Percentiles rank a stretch among this genome's conserved stretches.
These are phyloP conservation scores for Suillus cothurnatus DNA, from an alignment of 768 basidiomycete species.

Conservation along the genomic window DNA sequence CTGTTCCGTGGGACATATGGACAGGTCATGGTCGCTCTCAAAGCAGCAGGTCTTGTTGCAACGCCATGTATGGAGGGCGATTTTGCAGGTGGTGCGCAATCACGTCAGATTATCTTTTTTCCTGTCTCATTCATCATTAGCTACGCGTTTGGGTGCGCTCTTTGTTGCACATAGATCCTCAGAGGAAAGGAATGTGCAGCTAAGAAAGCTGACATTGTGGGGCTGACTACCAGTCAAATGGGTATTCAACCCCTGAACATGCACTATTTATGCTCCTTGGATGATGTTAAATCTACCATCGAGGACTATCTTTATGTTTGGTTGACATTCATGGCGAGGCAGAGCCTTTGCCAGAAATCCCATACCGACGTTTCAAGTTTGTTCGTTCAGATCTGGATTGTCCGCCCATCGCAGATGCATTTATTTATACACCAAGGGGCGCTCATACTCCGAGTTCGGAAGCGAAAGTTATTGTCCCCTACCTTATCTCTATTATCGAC, in stretches of 20 bases:
- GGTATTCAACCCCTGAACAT: background rate
- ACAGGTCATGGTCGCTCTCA: slow-evolving; percentile 42
- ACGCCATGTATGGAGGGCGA: slow-evolving; percentile 32
- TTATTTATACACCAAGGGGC: background rate
- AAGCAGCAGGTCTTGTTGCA: slow-evolving; percentile 38
- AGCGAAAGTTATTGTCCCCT: background rate
- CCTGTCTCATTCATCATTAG: slow-evolving; percentile 21
- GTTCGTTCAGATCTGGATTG: background rate
- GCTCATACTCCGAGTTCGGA: background rate
- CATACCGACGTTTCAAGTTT: background rate
- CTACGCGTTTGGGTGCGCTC: slow-evolving; percentile 42
- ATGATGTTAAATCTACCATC: background rate
- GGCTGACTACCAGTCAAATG: slow-evolving; percentile 26
- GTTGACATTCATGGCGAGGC: background rate
- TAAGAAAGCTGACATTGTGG: slow-evolving; percentile 44
- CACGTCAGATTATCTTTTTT: background rate
- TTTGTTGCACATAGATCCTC: slow-evolving; percentile 38
- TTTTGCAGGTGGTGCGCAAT: slow-evolving; percentile 34
- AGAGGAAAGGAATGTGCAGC: slow-evolving; percentile 34
- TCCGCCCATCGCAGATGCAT: background rate
- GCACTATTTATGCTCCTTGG: background rate
- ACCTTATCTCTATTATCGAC: slow-evolving; percentile 3
- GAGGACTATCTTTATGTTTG: background rate
- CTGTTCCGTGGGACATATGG: slow-evolving; percentile 47
- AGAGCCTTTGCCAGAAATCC: background rate